Conservation (phyloP, 140 eudicot genomes). For the Anethum foeniculum region DNA sequence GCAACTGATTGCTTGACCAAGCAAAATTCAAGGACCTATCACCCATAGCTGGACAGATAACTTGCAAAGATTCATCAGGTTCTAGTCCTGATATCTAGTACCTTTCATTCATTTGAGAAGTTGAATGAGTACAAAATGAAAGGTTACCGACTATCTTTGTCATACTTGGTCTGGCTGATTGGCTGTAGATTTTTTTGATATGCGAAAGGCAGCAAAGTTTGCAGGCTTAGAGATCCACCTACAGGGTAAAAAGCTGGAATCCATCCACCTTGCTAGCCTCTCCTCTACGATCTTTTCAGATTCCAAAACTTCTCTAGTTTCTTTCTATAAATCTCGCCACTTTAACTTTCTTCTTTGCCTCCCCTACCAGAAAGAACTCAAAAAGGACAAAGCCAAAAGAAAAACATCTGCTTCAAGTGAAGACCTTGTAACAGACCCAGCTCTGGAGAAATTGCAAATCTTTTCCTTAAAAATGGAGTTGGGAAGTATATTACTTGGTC, state of each 20-base stretch:
- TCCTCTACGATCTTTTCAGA: constrained; percentile 35
- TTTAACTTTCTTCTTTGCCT: constrained; percentile 45
- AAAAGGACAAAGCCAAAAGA: constrained; percentile 54
- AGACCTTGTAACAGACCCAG: constrained; percentile 42
- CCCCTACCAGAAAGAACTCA: constrained; percentile 67
- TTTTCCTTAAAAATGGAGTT: constrained; percentile 64
- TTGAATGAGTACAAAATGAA: constrained; percentile 49
- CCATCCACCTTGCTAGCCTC: constrained; percentile 56
- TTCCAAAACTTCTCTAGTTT: constrained; percentile 45
- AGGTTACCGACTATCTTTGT: constrained; percentile 55
- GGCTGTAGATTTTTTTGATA: constrained; percentile 39
- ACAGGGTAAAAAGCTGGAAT: constrained; percentile 46
- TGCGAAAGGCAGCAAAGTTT: constrained; percentile 51
- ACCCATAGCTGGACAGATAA: constrained; percentile 5
- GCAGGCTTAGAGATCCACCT: constrained; percentile 62
- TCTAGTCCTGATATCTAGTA: constrained; percentile 27
- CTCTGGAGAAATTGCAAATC: constrained; percentile 49
- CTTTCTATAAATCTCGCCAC: constrained; percentile 69
- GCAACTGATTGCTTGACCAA: too few species aligned
- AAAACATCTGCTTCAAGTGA: constrained; percentile 41
- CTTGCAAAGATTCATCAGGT: constrained; percentile 39
- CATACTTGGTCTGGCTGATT: constrained; percentile 53
- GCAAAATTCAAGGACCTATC: too few species aligned
- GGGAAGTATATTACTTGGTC: constrained; percentile 60
- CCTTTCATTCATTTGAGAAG: constrained; percentile 37